Evolutionary conservation across 345 rosid species (phyloP).

Genomic region (Eucalyptus regnans): DNA sequence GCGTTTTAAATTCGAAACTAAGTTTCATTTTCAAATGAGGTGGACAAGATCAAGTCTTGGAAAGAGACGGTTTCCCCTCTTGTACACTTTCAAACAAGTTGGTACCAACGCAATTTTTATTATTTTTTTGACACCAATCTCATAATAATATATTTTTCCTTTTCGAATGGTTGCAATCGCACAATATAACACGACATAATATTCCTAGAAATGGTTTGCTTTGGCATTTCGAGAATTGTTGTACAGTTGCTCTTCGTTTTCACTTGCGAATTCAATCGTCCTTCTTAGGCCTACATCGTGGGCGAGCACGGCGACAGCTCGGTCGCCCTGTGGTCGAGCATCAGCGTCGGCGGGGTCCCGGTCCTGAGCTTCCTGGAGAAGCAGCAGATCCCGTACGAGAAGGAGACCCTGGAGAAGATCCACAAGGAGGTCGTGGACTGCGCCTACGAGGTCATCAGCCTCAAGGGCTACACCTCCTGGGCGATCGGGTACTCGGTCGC

Average conservation of each 20-base stretch:
- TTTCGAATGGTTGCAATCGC: neutral
- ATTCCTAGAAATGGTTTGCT: neutral
- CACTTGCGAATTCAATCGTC: neutral
- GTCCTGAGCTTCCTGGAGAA: constrained; percentile 61
- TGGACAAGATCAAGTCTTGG: neutral
- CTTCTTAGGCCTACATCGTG: constrained; percentile 58
- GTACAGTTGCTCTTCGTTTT: neutral
- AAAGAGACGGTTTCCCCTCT: neutral
- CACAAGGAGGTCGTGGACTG: constrained; percentile 60
- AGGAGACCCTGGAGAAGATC: constrained; percentile 61
- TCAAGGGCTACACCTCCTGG: constrained; percentile 96
- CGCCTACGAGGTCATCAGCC: constrained; percentile 75
- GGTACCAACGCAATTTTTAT: neutral
- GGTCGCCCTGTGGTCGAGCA: constrained; percentile 94
- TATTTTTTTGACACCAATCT: neutral
- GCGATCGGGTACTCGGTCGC: constrained; percentile 97
- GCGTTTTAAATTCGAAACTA: neutral
- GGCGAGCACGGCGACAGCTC: constrained; percentile 99
- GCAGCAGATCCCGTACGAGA: constrained; percentile 66
- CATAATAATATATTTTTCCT: neutral
- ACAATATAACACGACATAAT: neutral
- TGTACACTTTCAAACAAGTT: neutral
- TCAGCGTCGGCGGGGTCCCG: constrained; percentile 86
- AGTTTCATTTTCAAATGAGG: neutral
- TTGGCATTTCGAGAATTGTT: neutral